Percentiles rank a stretch among this genome's conserved stretches.
Conservation (phyloP, 2,329 filamentous ascomycete species). For the Alternaria novae-zelandiae region DNA sequence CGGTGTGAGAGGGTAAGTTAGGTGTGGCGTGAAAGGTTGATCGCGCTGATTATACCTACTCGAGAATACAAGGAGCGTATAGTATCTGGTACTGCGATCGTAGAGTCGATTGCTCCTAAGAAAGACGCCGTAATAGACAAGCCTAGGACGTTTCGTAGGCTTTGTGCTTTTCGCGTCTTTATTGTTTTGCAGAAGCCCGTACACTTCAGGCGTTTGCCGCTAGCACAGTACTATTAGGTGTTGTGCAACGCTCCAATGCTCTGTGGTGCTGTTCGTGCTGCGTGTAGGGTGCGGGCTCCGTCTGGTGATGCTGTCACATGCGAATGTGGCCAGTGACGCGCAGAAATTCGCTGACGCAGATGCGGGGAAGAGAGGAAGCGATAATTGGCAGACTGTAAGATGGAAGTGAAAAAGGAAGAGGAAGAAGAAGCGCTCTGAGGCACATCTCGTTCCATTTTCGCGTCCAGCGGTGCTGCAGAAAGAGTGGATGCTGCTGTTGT, state of each 20-base stretch:
- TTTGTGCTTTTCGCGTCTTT: slow-evolving; percentile 3
- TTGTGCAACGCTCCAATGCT: slow-evolving; percentile 1
- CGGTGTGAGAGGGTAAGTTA: background rate
- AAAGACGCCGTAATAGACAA: background rate
- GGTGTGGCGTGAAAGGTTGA: background rate
- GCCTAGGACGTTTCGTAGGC: background rate
- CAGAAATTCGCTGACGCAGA: slow-evolving; percentile 10
- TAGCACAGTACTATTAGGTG: background rate
- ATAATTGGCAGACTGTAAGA: background rate
- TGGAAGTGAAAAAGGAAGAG: slow-evolving; percentile 6
- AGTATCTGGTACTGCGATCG: background rate
- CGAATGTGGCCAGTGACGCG: slow-evolving; percentile 26
- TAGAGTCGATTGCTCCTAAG: background rate
- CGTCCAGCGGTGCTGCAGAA: slow-evolving; percentile 20
- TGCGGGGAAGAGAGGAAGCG: slow-evolving; percentile 9
- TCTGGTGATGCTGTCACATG: slow-evolving; percentile 39
- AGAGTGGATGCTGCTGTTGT: slow-evolving; percentile 22
- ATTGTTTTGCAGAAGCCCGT: background rate
- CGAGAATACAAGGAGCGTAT: background rate
- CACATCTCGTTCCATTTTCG: slow-evolving; percentile 22
- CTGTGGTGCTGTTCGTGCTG: background rate
- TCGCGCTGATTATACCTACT: background rate
- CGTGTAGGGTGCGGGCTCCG: slow-evolving; percentile 9
- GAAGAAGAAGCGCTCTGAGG: background rate
- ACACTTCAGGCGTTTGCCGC: background rate